Evolutionary conservation across 208 protist species (phyloP), one percentile per base, ranked within the genome.

Genomic region (Herpetomonas tarakana): DNA sequence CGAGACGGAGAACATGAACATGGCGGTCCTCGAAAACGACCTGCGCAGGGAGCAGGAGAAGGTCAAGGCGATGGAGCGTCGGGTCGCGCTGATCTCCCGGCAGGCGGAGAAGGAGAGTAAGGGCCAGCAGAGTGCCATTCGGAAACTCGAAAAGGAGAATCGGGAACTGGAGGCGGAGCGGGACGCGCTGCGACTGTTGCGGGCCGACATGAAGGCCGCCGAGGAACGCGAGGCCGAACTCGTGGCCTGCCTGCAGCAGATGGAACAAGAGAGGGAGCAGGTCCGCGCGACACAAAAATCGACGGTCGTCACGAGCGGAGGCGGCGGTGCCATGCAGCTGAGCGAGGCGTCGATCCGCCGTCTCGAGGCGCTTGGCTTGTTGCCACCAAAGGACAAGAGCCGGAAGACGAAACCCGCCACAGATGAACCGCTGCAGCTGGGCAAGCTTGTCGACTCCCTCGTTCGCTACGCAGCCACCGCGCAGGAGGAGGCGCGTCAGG

Each of bases 141-240:
- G 56, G n/a, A 35, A 41, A 41, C 44, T 61, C 4, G 56, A 61
- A 19, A 61, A 61, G 44, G 56, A 61, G 19, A 41, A 3, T 18
- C 56, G 50, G n/a, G 65, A 73, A 1, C 16, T 62, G n/a, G 53
- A 68, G 2, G 9, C 9, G 35, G 35, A 41, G 35, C 35, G 35
- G 9, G 35, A 41, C 14, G 14, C 9, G 35, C 35, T 41, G 9
- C 9, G 9, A 6, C 9, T 41, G 9, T 41, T 41, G 35, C 35
- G 35, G 6, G 35, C 35, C 6, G 58, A 35, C 12, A 28, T 52
- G 14, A 22, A 41, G 26, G 58, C 58, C 16, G 58, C 58, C 2
- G 58, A 51, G 26, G 58, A 62, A 14, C 9, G 46, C 3, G 45
- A 31, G 16, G 14, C 41, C 21, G 26, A 24, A 14, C 26, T 51